Base-by-base conservation (phyloP, 768 basidiomycete genomes). In the Naganishia onofrii region DNA sequence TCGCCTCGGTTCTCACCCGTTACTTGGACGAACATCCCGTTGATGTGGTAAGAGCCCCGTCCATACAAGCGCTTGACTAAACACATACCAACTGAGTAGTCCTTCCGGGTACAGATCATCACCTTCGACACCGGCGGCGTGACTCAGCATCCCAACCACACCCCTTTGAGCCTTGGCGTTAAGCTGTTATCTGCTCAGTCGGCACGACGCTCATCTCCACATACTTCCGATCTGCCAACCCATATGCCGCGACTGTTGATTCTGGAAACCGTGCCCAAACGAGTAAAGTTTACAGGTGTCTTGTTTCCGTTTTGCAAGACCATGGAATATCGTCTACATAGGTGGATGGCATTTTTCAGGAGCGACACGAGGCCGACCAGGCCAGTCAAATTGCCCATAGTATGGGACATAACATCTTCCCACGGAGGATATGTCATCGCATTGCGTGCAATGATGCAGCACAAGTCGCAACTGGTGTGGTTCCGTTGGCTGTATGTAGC, bases 91-190 rank as follows among this genome's bases (percentile, higher is more conserved):
- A 1, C 38, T 48, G 48, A 8, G 56, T 54, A 28, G 31, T 65
- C 21, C 29, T 65, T 31, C 46, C 19, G 53, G n/a, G 65, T 60
- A 12, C 74, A 94, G 92, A 87, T 95, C 56, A 83, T 96, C 57
- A 94, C 92, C 0, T 96, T 95, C 76, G 93, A 96, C 79, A 69
- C 81, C 0, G 73, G 75, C 1, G 93, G 93, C 2, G 82, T 95
- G 17, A 91, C 93, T n/a, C 83, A 83, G 3, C 93, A 95, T 76
- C 90, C 90, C 1, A 96, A 96, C 77, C 93, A 96, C 80, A 84
- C 83, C 72, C 88, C 92, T 0, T 83, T 93, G 9, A 77, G 81
- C 26, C 90, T 88, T 46, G 85, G 84, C 44, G 77, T 83, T 48
- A 79, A 83, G 65, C 83, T 89, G 26, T 74, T 83, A 60, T 77